A percentile compares a stretch with the other conserved stretches of the same genome.
phyloP scores from a whole-genome alignment of 2,329 filamentous ascomycete species.

The Trichoderma sp. region DNA sequence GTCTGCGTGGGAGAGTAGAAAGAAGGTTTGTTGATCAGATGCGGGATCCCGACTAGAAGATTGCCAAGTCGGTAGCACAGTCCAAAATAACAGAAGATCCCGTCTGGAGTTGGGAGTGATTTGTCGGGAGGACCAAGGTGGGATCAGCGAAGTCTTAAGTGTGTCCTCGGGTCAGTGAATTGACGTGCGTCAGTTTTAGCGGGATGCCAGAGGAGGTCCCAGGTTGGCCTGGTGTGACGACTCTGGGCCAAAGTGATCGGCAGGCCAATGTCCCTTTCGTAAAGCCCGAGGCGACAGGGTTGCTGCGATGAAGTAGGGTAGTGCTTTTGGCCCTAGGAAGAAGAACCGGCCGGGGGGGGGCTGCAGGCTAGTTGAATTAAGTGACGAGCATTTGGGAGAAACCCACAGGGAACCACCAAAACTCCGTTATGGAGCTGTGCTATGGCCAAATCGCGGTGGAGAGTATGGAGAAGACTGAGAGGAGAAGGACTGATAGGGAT shows the following conservation, averaged over 20 bases:
- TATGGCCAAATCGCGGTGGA: slow-evolving; percentile 22
- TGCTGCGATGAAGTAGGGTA: slow-evolving; percentile 46
- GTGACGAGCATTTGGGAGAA: slow-evolving; percentile 24
- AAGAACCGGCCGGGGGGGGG: slow-evolving; percentile 39
- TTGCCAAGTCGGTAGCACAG: slow-evolving; percentile 50
- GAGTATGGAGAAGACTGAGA: slow-evolving; percentile 24
- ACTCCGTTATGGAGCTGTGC: slow-evolving; percentile 22
- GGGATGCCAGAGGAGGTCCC: slow-evolving; percentile 30
- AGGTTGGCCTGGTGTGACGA: slow-evolving; percentile 48
- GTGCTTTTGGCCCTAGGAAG: slow-evolving; percentile 32
- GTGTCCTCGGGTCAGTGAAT: slow-evolving; percentile 41
- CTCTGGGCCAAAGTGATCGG: slow-evolving; percentile 55
- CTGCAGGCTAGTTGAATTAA: slow-evolving; percentile 37
- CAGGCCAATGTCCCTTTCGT: slow-evolving; percentile 54
- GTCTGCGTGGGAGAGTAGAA: slow-evolving; percentile 23
- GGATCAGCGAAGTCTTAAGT: slow-evolving; percentile 65
- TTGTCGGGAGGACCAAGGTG: slow-evolving; percentile 41
- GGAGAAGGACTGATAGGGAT: slow-evolving; percentile 19
- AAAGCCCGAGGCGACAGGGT: slow-evolving; percentile 50
- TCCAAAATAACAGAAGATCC: slow-evolving; percentile 44
- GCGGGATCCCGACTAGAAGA: slow-evolving; percentile 49
- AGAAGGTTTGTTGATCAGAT: slow-evolving; percentile 54
- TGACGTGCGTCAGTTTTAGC: slow-evolving; percentile 43
- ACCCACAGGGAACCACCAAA: slow-evolving; percentile 22
- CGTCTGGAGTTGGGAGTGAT: slow-evolving; percentile 38